Evolutionary conservation across 2,329 filamentous ascomycete genomes (phyloP).

Genomic region (Apiospora arundinis): DNA sequence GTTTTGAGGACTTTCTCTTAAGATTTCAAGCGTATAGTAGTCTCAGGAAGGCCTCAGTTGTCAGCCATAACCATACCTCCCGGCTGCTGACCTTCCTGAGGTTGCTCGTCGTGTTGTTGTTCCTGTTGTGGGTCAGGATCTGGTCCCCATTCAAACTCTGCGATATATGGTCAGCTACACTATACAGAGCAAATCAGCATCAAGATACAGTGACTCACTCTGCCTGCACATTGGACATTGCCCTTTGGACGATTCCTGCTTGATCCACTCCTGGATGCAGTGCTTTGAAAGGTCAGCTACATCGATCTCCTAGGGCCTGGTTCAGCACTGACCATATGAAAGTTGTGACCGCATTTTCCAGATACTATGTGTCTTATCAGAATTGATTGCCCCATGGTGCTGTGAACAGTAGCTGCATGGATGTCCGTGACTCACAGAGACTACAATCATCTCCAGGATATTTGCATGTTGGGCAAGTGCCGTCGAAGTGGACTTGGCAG

Average conservation of each 20-base stretch:
- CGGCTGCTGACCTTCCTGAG: slow-evolving; percentile 17
- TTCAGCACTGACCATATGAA: slow-evolving; percentile 84
- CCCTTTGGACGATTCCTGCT: slow-evolving; percentile 90
- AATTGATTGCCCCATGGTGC: not conserved
- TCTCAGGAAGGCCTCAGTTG: not conserved
- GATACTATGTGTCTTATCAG: slow-evolving; percentile 66
- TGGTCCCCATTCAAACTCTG: slow-evolving; percentile 43
- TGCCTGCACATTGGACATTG: slow-evolving; percentile 98
- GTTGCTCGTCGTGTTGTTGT: slow-evolving; percentile 31
- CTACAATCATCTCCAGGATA: slow-evolving; percentile 96
- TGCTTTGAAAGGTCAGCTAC: slow-evolving; percentile 63
- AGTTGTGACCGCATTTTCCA: slow-evolving; percentile 95
- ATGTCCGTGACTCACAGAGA: slow-evolving; percentile 67
- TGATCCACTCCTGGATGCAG: slow-evolving; percentile 95
- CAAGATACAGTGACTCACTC: slow-evolving; percentile 59
- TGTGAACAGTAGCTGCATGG: slow-evolving; percentile 7
- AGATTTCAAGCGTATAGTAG: not conserved
- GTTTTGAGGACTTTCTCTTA: not conserved
- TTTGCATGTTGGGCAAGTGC: slow-evolving; percentile 97
- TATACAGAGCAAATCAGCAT: not conserved
- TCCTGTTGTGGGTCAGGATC: slow-evolving; percentile 29
- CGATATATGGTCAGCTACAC: slow-evolving; percentile 24
- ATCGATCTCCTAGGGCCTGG: slow-evolving; percentile 21
- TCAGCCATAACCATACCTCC: slow-evolving; percentile 18
- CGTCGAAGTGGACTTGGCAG: slow-evolving; percentile 97